Evolutionary conservation across 2,329 filamentous ascomycete species (phyloP), one percentile per base, ranked within the genome.

Genomic region (Fusarium incarnatum): DNA sequence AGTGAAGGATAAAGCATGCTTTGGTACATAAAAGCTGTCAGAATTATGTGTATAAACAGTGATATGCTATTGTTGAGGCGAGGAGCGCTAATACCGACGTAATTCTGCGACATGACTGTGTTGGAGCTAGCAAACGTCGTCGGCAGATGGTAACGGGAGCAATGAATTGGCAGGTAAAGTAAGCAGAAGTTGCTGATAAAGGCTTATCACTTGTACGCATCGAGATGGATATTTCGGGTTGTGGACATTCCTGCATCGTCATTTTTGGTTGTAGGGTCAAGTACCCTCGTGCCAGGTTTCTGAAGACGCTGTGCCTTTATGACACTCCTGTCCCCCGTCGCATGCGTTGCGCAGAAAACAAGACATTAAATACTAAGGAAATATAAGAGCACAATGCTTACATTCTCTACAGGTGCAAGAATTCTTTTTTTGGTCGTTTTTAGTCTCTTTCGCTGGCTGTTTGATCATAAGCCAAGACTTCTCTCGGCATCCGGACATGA

Each of bases 81-180:
- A 71, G 67, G 67, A 70, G 67, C 27, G 54, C 16, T 27, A 28
- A 59, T 12, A 41, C 28, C 45, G 44, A 64, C 54, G 65, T 68
- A 67, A 68, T 63, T 34, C 60, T 67, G 47, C 28, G 15, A 70
- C 67, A 50, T 70, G 56, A 48, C 45, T 41, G 30, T 37, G 49
- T 46, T 68, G 54, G 67, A 54, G 63, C 63, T 71, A 60, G 52
- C 32, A 47, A 60, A 30, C 20, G 20, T 50, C 27, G 50, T 71
- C 67, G 67, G 67, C 67, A 70, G 60, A 60, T 70, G 67, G 37
- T 28, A 32, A 68, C 67, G 67, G 67, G 54, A 71, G 67, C 52
- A 66, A 40, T 67, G 63, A 61, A 55, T 46, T 46, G 20, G 28
- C 12, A 61, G 37, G 23, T 16, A 48, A 48, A 48, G 27, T 34